Conservation (phyloP, 2,329 filamentous ascomycete species). For the Karstenula rhodostoma region DNA sequence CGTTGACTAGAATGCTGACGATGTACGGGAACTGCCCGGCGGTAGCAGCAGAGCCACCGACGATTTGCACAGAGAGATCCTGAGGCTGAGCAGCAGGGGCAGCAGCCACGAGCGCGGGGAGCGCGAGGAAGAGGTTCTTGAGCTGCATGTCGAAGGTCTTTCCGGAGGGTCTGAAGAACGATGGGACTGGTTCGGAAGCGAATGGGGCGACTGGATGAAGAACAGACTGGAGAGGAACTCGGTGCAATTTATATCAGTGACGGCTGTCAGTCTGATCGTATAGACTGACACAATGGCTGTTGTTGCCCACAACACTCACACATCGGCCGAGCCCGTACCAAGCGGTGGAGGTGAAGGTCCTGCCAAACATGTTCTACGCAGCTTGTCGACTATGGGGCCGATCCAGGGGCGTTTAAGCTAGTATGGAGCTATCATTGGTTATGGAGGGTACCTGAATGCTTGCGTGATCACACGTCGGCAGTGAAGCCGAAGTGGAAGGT, state of each 20-base stretch:
- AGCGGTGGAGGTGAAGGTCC: constrained; percentile 2
- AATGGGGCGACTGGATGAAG: constrained; percentile 11
- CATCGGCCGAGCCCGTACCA: constrained; percentile 4
- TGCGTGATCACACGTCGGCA: neutral
- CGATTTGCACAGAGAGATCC: constrained; percentile 12
- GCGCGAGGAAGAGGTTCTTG: constrained; percentile 13
- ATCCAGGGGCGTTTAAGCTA: neutral
- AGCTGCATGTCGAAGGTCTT: constrained; percentile 12
- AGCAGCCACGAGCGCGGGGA: constrained; percentile 11
- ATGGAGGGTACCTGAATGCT: neutral
- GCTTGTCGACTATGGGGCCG: neutral
- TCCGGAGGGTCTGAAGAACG: neutral
- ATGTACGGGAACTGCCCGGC: constrained; percentile 19
- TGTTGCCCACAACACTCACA: neutral
- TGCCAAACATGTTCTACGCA: constrained; percentile 3
- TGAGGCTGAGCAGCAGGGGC: constrained; percentile 9
- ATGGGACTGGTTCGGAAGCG: constrained; percentile 7
- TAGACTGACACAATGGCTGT: neutral
- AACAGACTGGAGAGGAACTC: neutral
- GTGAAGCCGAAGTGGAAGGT: neutral
- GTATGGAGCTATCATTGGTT: neutral
- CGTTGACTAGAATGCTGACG: constrained; percentile 9
- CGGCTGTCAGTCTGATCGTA: neutral
- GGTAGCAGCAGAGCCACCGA: constrained; percentile 15
- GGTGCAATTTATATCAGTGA: constrained; percentile 17